These are phyloP conservation scores for Tylopilus sp. DNA, from an alignment of 768 basidiomycete species.

Conservation along the genomic window DNA sequence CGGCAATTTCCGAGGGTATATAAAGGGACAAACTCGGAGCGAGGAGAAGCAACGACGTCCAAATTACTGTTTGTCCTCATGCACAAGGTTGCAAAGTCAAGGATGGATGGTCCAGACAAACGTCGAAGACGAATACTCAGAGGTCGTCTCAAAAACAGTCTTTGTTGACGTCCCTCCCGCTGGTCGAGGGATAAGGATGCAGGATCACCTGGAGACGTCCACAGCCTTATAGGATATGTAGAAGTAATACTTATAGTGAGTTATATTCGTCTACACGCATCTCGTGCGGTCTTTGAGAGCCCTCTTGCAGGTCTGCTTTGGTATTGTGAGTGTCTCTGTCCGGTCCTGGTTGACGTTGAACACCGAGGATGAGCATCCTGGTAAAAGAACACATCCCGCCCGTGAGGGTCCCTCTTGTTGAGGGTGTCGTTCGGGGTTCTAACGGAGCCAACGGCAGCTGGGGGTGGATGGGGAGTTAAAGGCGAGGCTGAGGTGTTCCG, in stretches of 20 bases:
- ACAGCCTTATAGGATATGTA: conserved; percentile 36
- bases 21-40: conserved; percentile 17
- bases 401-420: conserved; percentile 33
- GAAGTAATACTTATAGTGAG: conserved; percentile 8
- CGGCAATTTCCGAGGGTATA: conserved; percentile 32
- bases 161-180: conserved; percentile 85
- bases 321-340: conserved; percentile 25
- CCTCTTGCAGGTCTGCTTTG: background rate
- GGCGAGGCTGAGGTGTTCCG: conserved; percentile 78
- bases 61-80: conserved; percentile 77
- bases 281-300: conserved; percentile 2
- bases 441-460: conserved; percentile 38
- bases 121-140: conserved; percentile 61
- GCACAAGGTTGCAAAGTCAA: conserved; percentile 34
- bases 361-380: conserved; percentile 80
- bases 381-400: conserved; percentile 82
- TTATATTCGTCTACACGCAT: background rate
- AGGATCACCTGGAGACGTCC: conserved; percentile 86
- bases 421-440: conserved; percentile 30
- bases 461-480: conserved; percentile 78
- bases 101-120: conserved; percentile 87
- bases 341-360: conserved; percentile 21
- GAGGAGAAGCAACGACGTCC: conserved; percentile 54
- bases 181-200: conserved; percentile 89
- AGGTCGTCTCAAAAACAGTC: conserved; percentile 81